phyloP scores from a whole-genome alignment of 768 basidiomycete species.

The Termitomyces sp. region DNA sequence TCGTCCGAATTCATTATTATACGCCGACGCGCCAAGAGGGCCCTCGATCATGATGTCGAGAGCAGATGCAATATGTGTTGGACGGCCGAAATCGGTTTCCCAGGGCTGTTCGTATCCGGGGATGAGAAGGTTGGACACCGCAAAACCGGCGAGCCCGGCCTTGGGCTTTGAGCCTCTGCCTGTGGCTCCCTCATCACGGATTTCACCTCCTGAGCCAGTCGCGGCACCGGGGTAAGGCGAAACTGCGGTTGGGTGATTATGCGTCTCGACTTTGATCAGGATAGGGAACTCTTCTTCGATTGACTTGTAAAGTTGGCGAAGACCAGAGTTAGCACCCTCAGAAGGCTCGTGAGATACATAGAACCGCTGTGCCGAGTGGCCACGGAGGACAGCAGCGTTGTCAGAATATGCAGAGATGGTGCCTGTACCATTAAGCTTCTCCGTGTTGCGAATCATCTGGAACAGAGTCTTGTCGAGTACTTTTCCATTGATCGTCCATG shows the following conservation, averaged over 20 bases:
- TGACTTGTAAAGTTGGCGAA: slow-evolving; percentile 45
- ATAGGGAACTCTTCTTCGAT: slow-evolving; percentile 74
- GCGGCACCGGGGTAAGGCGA: slow-evolving; percentile 99
- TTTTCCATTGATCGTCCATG: slow-evolving; percentile 83
- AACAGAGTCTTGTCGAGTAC: slow-evolving; percentile 73
- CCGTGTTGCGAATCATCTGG: slow-evolving; percentile 97
- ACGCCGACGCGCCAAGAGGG: slow-evolving; percentile 90
- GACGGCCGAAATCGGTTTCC: slow-evolving; percentile 92
- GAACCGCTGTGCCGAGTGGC: slow-evolving; percentile 72
- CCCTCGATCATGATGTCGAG: slow-evolving; percentile 97
- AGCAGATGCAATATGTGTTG: slow-evolving; percentile 86
- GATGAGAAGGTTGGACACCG: slow-evolving; percentile 89
- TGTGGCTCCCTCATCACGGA: slow-evolving; percentile 95
- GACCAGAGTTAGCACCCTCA: slow-evolving; percentile 16
- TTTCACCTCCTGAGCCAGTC: slow-evolving; percentile 97
- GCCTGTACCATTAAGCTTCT: slow-evolving; percentile 63
- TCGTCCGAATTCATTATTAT: slow-evolving; percentile 98
- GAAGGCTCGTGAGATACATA: slow-evolving; percentile 33
- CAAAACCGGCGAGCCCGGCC: slow-evolving; percentile 90
- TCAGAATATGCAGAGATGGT: slow-evolving; percentile 98
- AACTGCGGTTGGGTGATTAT: slow-evolving; percentile 98
- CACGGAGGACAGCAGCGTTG: slow-evolving; percentile 92
- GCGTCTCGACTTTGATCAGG: slow-evolving; percentile 96
- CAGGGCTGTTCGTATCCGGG: slow-evolving; percentile 90
- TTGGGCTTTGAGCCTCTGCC: slow-evolving; percentile 95